phyloP scores from a whole-genome alignment of 2,329 filamentous ascomycete species.

The Triangularia verruculosa region DNA sequence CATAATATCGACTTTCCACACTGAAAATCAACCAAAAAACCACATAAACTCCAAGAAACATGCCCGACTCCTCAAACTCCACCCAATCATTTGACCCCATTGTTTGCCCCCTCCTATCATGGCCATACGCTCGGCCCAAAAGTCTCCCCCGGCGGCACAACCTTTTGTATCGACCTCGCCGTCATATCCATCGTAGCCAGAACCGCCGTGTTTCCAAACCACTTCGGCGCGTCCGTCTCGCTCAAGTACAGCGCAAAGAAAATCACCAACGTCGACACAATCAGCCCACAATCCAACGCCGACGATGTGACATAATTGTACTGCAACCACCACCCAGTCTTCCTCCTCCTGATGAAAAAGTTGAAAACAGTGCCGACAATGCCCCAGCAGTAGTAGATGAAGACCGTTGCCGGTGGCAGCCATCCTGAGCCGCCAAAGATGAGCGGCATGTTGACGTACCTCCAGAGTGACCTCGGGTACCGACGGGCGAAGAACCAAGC shows the following conservation, averaged over 20 bases:
- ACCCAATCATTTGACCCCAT: neutral
- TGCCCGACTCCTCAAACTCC: slow-evolving; percentile 1
- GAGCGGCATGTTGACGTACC: slow-evolving; percentile 66
- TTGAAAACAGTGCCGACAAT: slow-evolving; percentile 67
- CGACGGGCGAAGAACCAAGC: slow-evolving; percentile 61
- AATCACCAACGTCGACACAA: slow-evolving; percentile 64
- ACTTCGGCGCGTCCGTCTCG: slow-evolving; percentile 51
- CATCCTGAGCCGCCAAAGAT: slow-evolving; percentile 63
- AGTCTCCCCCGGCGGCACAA: slow-evolving; percentile 42
- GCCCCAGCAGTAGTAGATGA: slow-evolving; percentile 71
- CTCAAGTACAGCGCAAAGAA: slow-evolving; percentile 67
- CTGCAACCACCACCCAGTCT: slow-evolving; percentile 71
- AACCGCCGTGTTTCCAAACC: slow-evolving; percentile 59
- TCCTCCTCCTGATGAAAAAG: slow-evolving; percentile 61
- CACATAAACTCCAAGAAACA: slow-evolving; percentile 4
- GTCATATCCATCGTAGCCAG: slow-evolving; percentile 46
- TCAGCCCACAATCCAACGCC: slow-evolving; percentile 65
- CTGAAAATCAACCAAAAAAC: neutral
- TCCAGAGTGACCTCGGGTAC: slow-evolving; percentile 59
- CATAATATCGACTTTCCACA: neutral
- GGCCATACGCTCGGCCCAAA: slow-evolving; percentile 46
- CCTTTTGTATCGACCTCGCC: slow-evolving; percentile 42
- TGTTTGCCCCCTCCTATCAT: slow-evolving; percentile 5
- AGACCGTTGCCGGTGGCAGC: slow-evolving; percentile 66
- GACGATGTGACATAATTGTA: slow-evolving; percentile 76